Evolutionary conservation across 441 rosid genomes (phyloP).

Genomic region (Jatropha podagrica): DNA sequence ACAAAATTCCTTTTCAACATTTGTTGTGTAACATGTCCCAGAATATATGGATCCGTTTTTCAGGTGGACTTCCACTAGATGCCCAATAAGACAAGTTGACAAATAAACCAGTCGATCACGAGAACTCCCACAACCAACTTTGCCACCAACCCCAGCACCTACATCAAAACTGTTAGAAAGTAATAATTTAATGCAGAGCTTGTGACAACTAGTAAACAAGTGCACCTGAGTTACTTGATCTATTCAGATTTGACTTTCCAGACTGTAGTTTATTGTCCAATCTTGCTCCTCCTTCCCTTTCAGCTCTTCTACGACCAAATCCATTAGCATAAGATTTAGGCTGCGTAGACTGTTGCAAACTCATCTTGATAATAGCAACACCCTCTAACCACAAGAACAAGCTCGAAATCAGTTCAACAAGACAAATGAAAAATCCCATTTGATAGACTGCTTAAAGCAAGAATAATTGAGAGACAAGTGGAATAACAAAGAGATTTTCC

Average conservation of each 20-base stretch:
- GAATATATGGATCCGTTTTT: slow-evolving; percentile 80
- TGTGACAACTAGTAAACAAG: slow-evolving; percentile 18
- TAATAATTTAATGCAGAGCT: slow-evolving; percentile 5
- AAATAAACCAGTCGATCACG: slow-evolving; percentile 73
- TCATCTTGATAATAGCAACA: slow-evolving; percentile 49
- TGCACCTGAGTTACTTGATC: slow-evolving; percentile 49
- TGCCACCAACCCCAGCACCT: slow-evolving; percentile 44
- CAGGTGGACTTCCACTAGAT: slow-evolving; percentile 81
- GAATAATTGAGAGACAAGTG: background rate
- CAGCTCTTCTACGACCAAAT: slow-evolving; percentile 56
- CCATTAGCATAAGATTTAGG: slow-evolving; percentile 68
- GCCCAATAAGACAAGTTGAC: slow-evolving; percentile 71
- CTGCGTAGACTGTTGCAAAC: slow-evolving; percentile 52
- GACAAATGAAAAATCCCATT: background rate
- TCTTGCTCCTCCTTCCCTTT: slow-evolving; percentile 57
- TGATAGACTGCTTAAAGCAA: background rate
- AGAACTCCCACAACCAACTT: slow-evolving; percentile 46
- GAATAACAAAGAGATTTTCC: background rate
- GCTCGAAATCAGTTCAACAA: slow-evolving; percentile 15
- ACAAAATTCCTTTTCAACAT: slow-evolving; percentile 85
- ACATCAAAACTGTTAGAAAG: slow-evolving; percentile 23
- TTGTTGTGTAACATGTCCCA: slow-evolving; percentile 81
- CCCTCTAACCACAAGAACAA: slow-evolving; percentile 26
- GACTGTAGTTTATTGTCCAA: slow-evolving; percentile 59
- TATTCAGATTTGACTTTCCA: slow-evolving; percentile 51